Conservation (phyloP, 2,329 filamentous ascomycete species). For the Pseudocercospora eumusae region DNA sequence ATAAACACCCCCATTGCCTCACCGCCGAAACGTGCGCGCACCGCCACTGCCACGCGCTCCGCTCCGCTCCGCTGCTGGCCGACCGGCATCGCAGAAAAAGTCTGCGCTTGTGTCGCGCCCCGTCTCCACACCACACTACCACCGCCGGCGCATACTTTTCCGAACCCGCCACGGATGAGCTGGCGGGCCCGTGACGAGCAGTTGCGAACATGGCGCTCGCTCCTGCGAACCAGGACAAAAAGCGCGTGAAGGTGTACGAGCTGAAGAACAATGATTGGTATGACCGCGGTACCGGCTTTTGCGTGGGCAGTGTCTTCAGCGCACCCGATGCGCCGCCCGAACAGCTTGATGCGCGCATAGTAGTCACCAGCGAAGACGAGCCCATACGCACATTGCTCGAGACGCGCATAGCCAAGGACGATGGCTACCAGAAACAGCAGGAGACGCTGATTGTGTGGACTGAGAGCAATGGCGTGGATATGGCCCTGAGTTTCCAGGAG, state of each 20-base stretch:
- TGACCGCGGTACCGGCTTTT: slow-evolving; percentile 94
- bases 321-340: slow-evolving; percentile 55
- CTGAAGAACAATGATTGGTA: slow-evolving; percentile 99
- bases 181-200: slow-evolving; percentile 25
- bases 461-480: slow-evolving; percentile 84
- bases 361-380: slow-evolving; percentile 91
- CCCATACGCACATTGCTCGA: slow-evolving; percentile 81
- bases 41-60: slow-evolving; percentile 12
- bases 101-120: slow-evolving; percentile 13
- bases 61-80: slow-evolving; percentile 16
- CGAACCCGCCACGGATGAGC: slow-evolving; percentile 27
- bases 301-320: slow-evolving; percentile 72
- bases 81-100: slow-evolving; percentile 10
- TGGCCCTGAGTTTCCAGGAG: slow-evolving; percentile 98
- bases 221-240: slow-evolving; percentile 52
- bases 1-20: slow-evolving; percentile 8
- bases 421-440: slow-evolving; percentile 98
- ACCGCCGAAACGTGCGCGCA: background rate
- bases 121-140: background rate
- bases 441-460: slow-evolving; percentile 99
- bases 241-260: slow-evolving; percentile 96
- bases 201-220: slow-evolving; percentile 34
- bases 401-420: slow-evolving; percentile 86
- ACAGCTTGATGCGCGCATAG: slow-evolving; percentile 70
- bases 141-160: slow-evolving; percentile 22